Conservation (phyloP, 2,329 filamentous ascomycete species). For the Teratosphaeria gauchensis region DNA sequence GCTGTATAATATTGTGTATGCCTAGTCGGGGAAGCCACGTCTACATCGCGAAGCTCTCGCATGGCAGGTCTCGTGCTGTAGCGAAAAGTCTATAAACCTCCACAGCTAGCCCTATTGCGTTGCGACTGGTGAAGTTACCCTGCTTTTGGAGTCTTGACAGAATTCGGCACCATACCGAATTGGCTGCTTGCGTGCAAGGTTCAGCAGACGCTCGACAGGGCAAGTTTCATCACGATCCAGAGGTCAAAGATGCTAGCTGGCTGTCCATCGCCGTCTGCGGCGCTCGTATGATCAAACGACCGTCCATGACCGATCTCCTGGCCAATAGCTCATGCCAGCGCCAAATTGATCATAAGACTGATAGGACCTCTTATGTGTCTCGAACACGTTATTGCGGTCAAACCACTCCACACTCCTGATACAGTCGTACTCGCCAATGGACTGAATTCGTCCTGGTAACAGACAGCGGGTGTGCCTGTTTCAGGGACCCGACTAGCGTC, state of each 20-base stretch:
- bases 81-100: background rate
- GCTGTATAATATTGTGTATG: background rate
- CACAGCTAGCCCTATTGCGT: background rate
- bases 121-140: background rate
- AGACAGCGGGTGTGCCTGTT: background rate
- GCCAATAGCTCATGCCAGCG: background rate
- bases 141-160: background rate
- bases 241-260: background rate
- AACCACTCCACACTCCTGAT: background rate
- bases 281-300: background rate
- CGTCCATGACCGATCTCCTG: background rate
- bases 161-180: background rate
- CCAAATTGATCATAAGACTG: background rate
- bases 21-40: background rate
- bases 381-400: background rate
- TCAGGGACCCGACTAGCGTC: background rate
- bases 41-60: background rate
- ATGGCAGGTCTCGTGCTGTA: background rate
- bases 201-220: background rate
- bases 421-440: background rate
- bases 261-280: background rate
- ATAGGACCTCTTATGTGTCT: background rate
- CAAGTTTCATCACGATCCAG: background rate
- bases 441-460: background rate
- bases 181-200: background rate